Base-by-base conservation (phyloP, 2,329 filamentous ascomycete species). In the Sporothrix globosa region DNA sequence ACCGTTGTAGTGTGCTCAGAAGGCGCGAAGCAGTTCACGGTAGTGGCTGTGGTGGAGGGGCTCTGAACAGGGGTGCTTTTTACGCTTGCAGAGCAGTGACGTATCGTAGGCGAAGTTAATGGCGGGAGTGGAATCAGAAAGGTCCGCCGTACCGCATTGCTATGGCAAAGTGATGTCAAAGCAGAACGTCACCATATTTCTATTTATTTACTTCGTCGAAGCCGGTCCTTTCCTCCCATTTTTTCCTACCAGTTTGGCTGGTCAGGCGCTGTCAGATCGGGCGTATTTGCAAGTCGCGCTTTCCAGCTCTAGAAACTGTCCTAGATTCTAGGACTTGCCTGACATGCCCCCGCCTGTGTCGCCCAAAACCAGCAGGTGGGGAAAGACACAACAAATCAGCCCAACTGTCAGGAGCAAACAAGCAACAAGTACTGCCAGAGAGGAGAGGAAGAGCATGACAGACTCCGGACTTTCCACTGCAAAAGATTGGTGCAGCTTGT, bases 1-100 rank as follows among this genome's bases (percentile, higher is more conserved):
- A n/a, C 46, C 19, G 41, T 21, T 58, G n/a, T 68, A 48, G 56
- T 24, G 56, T 66, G 39, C n/a, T 50, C 67, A 46, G 68, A 69
- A 69, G 68, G 68, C 56, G 67, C 68, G 56, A 63, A 30, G 39
- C 52, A 56, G n/a, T n/a, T 24, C 63, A 53, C 24, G 19, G n/a
- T 27, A 27, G 19, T 11, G 67, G 67, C 41, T 24, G 48, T 63
- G 58, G 58, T 63, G 58, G 58, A 58, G 67, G 66, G 39, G 54
- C 13, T 53, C 11, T 61, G 14, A n/a, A 30, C 58, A 69, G 66
- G 66, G 67, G 58, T 68, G 50, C 30, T 54, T 54, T 54, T 56
- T 17, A 34, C 50, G 65, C 50, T 44, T 70, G 69, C 54, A 54
- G 34, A 58, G 39, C 69, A 68, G 69, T 70, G 69, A 70, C 69